Evolutionary conservation across 768 basidiomycete species (phyloP), one percentile per base, ranked within the genome.

Genomic region (Tulasnella sp.): DNA sequence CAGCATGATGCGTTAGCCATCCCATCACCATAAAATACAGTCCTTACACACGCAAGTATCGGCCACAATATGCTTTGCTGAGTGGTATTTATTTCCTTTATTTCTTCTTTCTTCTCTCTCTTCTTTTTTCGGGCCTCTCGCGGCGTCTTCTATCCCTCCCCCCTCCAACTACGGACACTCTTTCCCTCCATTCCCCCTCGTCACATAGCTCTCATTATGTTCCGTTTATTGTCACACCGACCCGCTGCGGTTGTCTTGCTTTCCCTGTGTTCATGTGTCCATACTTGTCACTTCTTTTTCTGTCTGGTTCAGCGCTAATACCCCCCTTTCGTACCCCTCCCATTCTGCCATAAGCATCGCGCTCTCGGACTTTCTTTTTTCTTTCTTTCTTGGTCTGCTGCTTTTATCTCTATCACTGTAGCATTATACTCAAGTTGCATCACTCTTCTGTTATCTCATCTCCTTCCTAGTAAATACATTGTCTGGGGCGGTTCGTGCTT

Each of bases 211-310:
- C 37, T 55, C 51, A n/a, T 57, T 42, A 40, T 76, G 75, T 76
- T 76, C 75, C 23, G n/a, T 76, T 40, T 61, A 74, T 74, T 74
- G 73, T 73, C 18, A 73, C 71, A 73, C 20, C 71, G 71, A 42
- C 73, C 75, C 13, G 35, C 39, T 69, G 32, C 39, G 51, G 48
- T 69, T 37, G 48, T 57, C 35, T 61, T 69, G 20, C 35, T 61
- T 57, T 39, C 23, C 44, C 40, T 42, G 42, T n/a, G 26, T 46
- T 48, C 51, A 48, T 42, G 35, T 75, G 35, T 48, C 48, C 42
- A 48, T 39, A 46, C 32, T 57, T 75, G 42, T 32, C 5, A 13
- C 7, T 32, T 32, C 75, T 55, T 35, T 44, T 39, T 67, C 55
- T 35, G 35, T 26, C n/a, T 57, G 6, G 61, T 67, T 67, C 29